Evolutionary conservation across 495 filamentous ascomycete genomes (phyloP).

Genomic region (Xylaria acuta): DNA sequence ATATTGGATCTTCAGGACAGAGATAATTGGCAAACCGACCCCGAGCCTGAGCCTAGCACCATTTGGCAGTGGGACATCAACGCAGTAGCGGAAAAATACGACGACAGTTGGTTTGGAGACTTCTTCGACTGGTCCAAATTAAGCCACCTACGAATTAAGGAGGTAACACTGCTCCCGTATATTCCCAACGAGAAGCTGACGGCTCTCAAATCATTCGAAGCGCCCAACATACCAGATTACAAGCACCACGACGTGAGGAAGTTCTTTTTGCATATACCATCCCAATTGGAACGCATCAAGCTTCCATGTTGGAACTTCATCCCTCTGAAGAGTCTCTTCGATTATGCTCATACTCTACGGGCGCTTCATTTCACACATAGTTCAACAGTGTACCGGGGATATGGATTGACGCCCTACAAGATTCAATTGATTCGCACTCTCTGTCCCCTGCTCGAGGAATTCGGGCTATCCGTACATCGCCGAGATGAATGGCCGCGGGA

Average conservation of each 20-base stretch:
- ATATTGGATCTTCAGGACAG: not conserved
- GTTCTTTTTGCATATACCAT: not conserved
- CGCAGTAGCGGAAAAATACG: not conserved
- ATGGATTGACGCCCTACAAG: not conserved
- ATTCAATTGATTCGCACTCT: not conserved
- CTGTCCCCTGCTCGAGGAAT: not conserved
- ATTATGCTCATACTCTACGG: not conserved
- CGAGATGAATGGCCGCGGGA: not conserved
- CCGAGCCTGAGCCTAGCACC: not conserved
- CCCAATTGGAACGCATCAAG: not conserved
- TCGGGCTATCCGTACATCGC: not conserved
- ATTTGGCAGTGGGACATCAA: not conserved
- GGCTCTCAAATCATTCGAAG: not conserved
- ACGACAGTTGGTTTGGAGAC: not conserved
- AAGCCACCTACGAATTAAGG: not conserved
- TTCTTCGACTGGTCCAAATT: not conserved
- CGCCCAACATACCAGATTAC: not conserved
- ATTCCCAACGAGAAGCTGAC: not conserved
- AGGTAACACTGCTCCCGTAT: not conserved
- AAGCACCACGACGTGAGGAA: not conserved
- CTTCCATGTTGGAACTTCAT: not conserved
- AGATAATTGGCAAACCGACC: not conserved
- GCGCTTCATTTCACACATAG: slow-evolving; percentile 2
- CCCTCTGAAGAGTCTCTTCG: not conserved
- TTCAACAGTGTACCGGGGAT: not conserved